Evolutionary conservation across 225 moss, liverwort and hornwort species (phyloP), one percentile per base, ranked within the genome.

Genomic region (Lunularia cruciata): DNA sequence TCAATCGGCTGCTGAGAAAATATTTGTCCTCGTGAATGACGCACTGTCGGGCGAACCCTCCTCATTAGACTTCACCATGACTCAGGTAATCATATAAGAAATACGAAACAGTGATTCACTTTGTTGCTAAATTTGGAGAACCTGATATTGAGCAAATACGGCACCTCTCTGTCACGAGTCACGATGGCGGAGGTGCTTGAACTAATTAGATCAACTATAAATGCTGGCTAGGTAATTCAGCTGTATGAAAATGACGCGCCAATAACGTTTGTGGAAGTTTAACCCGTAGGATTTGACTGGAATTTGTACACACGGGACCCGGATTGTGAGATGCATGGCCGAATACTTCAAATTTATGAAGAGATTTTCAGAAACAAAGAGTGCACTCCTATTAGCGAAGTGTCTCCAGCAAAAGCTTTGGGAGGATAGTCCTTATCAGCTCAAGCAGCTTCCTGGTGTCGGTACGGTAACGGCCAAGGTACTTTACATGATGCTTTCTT

Each of bases 391-490:
- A 20, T 61, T 98, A 42, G 83, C 91, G 52, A 98, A 93, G 74
- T 91, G 93, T 78, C 84, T 98, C 36, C 87, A 86, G 70, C 92
- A 89, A 61, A 75, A 78, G 64, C 89, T 98, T 48, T 98, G 93
- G 98, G 86, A 93, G 34, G 83, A 83, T 57, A 91, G 89, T 27
- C 69, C 72, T 46, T 91, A 79, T 77, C 83, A 87, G 70, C 86
- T 93, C 35, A 93, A 91, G 77, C 93, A 98, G 78, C 87, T 98
- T 68, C 73, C 76, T 69, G 98, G 98, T 35, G 88, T 98, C 65
- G 98, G 98, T 48, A 35, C 79, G 71, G 83, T 98, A 39, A 98
- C 93, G 65, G 89, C 93, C 53, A 98, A 98, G 91, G 98, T 98
- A 77, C 47, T 47, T 33, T 16, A 22, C 42, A 46, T 67, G 15